Evolutionary conservation across 2,329 filamentous ascomycete genomes (phyloP), one percentile per base, ranked within the genome.

Genomic region (Seiridium unicorne): DNA sequence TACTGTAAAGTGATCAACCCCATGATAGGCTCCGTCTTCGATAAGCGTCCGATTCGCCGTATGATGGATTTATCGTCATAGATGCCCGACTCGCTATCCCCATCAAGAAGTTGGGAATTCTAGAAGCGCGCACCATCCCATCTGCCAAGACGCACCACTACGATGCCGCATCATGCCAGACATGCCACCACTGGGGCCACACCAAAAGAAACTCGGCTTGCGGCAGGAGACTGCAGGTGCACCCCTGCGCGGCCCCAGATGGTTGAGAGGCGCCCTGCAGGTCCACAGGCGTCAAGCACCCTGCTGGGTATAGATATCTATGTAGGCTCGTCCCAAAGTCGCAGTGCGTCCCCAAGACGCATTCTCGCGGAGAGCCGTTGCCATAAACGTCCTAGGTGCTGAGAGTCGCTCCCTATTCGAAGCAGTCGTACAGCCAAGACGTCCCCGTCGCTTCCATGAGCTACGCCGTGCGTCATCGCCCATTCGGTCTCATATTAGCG

Each of bases 381-480:
- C 34, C 49, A 31, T 8, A 53, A 53, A 36, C 32, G 10, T 38
- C 38, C 34, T 26, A 53, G 32, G 49, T 9, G 49, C 51, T 35
- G n/a, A 44, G n/a, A 31, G 35, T 42, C 26, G 9, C n/a, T 38
- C 7, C 35, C 10, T 54, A 13, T 38, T n/a, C 36, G 31, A 44
- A 55, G 36, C 36, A 55, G 26, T 34, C 9, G 18, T 11, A 32
- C 51, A 5, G 34, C 49, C 35, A 55, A 47, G 42, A 44, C 42
- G 54, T 47, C 47, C 44, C 54, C 46, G 42, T 44, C 54, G 54
- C 54, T 47, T 57, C 54, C 42, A 57, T 57, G 54, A 32, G 54
- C 54, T 26, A 31, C 40, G 9, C 34, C 10, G 35, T 40, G 44
- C 54, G 54, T 47, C 54, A 57, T 47, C 47, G 7, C 54, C 54